Conservation (phyloP, 805 yeast species). For the Nematodospora valgi region DNA sequence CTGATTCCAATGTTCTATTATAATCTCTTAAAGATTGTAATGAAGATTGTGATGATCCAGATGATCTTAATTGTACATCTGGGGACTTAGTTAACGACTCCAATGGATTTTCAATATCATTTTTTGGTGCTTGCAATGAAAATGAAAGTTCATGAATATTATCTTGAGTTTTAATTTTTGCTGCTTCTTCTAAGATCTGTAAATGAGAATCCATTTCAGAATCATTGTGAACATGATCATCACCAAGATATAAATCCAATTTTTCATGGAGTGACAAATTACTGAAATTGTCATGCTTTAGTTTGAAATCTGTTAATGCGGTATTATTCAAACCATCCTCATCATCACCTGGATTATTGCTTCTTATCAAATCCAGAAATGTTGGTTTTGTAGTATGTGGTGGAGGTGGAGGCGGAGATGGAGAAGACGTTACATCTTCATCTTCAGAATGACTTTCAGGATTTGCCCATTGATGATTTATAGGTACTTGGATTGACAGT, state of each 20-base stretch:
- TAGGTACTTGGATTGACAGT: conserved; percentile 7
- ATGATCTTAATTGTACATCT: conserved; percentile 22
- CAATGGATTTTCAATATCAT: conserved; percentile 29
- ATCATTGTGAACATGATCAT: conserved; percentile 1
- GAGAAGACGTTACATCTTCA: conserved; percentile 14
- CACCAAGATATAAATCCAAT: conserved; percentile 37
- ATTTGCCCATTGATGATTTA: conserved; percentile 21
- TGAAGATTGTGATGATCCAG: conserved; percentile 41
- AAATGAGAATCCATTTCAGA: conserved; percentile 36
- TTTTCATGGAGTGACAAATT: conserved; percentile 42
- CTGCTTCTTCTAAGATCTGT: conserved; percentile 23
- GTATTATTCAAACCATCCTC: conserved; percentile 12
- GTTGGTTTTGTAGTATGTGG: conserved; percentile 9
- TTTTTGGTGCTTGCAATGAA: conserved; percentile 20
- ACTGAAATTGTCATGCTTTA: conserved; percentile 23
- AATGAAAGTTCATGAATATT: conserved; percentile 35
- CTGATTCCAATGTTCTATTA: conserved; percentile 25
- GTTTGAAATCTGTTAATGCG: conserved; percentile 15
- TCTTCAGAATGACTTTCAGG: conserved; percentile 8
- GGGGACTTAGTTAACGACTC: conserved; percentile 25
- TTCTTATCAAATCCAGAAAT: conserved; percentile 5
- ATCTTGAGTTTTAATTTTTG: conserved; percentile 23
- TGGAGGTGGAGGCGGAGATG: conserved; percentile 30
- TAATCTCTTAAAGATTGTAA: conserved; percentile 30
- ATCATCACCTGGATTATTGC: background rate